Evolutionary conservation across 2,329 filamentous ascomycete species (phyloP).

Genomic region (Colletotrichum sp.): DNA sequence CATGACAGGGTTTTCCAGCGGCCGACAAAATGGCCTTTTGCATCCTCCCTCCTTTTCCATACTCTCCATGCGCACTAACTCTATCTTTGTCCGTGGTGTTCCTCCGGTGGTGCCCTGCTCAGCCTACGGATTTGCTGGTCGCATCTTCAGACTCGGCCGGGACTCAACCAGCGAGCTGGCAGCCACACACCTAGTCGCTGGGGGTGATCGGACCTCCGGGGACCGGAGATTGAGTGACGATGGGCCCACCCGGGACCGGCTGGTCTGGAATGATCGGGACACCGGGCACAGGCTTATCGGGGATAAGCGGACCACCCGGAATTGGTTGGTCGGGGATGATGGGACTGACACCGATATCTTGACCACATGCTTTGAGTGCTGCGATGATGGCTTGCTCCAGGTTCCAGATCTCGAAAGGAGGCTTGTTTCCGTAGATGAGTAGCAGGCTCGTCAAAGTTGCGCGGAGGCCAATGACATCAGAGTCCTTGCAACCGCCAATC

Average conservation of each 20-base stretch:
- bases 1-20: neutral
- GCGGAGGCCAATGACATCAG: slow-evolving; percentile 23
- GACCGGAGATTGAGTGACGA: slow-evolving; percentile 22
- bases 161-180: neutral
- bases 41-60: neutral
- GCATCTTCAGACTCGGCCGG: neutral
- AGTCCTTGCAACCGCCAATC: slow-evolving; percentile 18
- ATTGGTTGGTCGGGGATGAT: slow-evolving; percentile 27
- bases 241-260: slow-evolving; percentile 31
- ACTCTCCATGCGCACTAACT: neutral
- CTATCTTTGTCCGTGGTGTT: neutral
- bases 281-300: slow-evolving; percentile 25
- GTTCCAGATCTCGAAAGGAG: slow-evolving; percentile 20
- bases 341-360: slow-evolving; percentile 6
- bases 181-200: neutral
- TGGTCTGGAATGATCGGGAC: slow-evolving; percentile 28
- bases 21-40: neutral
- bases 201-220: slow-evolving; percentile 17
- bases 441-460: slow-evolving; percentile 21
- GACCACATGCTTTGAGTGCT: slow-evolving; percentile 19
- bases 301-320: slow-evolving; percentile 35
- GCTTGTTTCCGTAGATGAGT: slow-evolving; percentile 18
- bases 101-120: neutral
- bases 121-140: neutral
- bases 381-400: slow-evolving; percentile 23